Conservation (phyloP, 179 eudicot species). For the Monotropa hypopitys region DNA sequence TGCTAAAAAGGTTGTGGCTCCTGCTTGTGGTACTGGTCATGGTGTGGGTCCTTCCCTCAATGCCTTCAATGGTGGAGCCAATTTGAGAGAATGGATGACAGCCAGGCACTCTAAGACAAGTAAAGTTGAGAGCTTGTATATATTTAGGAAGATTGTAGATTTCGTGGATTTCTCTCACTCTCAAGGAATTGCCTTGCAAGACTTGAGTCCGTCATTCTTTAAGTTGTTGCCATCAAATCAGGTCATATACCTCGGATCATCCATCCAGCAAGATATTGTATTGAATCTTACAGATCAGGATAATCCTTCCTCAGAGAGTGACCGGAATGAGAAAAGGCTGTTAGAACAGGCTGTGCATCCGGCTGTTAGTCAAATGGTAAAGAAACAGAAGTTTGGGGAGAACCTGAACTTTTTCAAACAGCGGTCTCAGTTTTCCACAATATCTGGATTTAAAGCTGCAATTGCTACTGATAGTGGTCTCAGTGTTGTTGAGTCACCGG, state of each 20-base stretch:
- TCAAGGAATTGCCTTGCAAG: conserved; percentile 47
- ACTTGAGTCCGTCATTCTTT: conserved; percentile 72
- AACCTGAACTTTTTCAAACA: conserved; percentile 20
- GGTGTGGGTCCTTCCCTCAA: conserved; percentile 11
- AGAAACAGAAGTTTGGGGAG: conserved; percentile 45
- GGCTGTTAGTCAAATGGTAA: conserved; percentile 20
- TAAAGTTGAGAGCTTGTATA: conserved; percentile 38
- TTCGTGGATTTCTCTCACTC: conserved; percentile 55
- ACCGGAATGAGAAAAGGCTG: conserved; percentile 38
- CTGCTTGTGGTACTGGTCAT: conserved; percentile 14
- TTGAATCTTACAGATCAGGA: conserved; percentile 23
- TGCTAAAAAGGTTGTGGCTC: conserved; percentile 14
- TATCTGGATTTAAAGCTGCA: conserved; percentile 24
- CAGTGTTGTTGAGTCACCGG: conserved; percentile 24
- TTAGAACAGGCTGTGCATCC: conserved; percentile 26
- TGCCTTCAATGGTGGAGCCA: conserved; percentile 27
- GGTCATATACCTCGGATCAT: conserved; percentile 52
- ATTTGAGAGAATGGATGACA: conserved; percentile 77
- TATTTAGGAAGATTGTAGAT: conserved; percentile 64
- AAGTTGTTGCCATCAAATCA: conserved; percentile 41
- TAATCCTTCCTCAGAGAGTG: conserved; percentile 16
- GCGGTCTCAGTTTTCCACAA: conserved; percentile 35
- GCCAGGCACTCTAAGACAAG: conserved; percentile 26
- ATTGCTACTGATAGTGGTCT: conserved; percentile 12
- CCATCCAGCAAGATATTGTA: conserved; percentile 18